Evolutionary conservation across 2,329 filamentous ascomycete species (phyloP).

Genomic region (Talaromyces sp.): DNA sequence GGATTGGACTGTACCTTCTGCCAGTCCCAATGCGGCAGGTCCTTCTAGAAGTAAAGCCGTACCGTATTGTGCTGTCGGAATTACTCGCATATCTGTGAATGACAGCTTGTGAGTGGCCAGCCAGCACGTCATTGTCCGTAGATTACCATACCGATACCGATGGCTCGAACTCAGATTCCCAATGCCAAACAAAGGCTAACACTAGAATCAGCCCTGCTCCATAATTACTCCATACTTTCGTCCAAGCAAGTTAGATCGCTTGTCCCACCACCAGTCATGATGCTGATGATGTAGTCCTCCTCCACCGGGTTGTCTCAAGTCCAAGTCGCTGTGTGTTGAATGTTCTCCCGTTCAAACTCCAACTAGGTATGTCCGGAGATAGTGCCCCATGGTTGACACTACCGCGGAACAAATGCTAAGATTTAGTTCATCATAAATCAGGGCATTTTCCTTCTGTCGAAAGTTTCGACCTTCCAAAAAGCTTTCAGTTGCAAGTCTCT

Average conservation of each 20-base stretch:
- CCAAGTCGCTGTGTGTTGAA: too few species aligned
- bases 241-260: background rate
- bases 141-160: background rate
- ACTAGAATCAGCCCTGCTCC: background rate
- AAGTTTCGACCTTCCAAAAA: background rate
- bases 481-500: background rate
- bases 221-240: background rate
- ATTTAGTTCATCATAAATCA: background rate
- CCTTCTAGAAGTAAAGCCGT: background rate
- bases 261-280: background rate
- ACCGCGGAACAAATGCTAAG: conserved; percentile 4
- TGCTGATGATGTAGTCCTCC: background rate
- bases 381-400: conserved; percentile 3
- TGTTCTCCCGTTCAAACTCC: background rate
- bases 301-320: background rate
- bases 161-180: background rate
- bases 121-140: background rate
- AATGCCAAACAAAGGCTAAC: background rate
- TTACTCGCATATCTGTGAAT: background rate
- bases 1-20: background rate
- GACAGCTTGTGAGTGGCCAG: background rate
- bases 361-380: conserved; percentile 1
- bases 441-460: background rate
- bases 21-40: background rate
- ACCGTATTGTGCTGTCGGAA: background rate